Percentiles rank a stretch among this genome's conserved stretches.
Conservation (phyloP, 176 grass and related monocot species). For the Avena eriantha region DNA sequence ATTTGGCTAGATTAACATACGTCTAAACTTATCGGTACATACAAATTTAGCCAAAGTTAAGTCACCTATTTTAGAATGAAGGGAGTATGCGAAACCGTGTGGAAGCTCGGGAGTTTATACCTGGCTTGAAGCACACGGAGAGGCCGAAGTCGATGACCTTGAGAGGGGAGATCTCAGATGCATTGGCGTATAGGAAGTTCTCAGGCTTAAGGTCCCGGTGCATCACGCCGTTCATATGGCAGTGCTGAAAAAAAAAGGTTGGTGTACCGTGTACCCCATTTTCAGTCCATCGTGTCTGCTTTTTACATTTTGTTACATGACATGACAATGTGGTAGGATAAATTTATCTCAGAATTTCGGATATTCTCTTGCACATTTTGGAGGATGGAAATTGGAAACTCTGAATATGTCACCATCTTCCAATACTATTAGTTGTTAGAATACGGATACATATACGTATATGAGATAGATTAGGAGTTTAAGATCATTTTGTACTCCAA, state of each 20-base stretch:
- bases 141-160: constrained; percentile 65
- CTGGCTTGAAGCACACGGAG: constrained; percentile 62
- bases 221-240: constrained; percentile 69
- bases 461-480: too few species aligned
- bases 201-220: constrained; percentile 95
- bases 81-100: not conserved
- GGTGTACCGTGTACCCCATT: not conserved
- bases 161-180: constrained; percentile 58
- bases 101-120: not conserved
- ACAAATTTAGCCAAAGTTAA: too few species aligned
- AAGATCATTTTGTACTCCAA: too few species aligned
- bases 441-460: too few species aligned
- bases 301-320: not conserved
- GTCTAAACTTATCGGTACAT: too few species aligned
- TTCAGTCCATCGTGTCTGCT: not conserved
- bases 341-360: not conserved
- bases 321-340: not conserved
- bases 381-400: not conserved
- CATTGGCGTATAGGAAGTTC: constrained; percentile 73
- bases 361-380: not conserved
- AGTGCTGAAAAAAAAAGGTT: constrained; percentile 45
- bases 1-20: too few species aligned
- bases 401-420: too few species aligned
- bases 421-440: too few species aligned
- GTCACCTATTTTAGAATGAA: too few species aligned